A percentile compares a stretch with the other conserved stretches of the same genome.
Evolutionary conservation across 176 grass and related monocot genomes (phyloP).

Genomic region (Neostapfia colusana): DNA sequence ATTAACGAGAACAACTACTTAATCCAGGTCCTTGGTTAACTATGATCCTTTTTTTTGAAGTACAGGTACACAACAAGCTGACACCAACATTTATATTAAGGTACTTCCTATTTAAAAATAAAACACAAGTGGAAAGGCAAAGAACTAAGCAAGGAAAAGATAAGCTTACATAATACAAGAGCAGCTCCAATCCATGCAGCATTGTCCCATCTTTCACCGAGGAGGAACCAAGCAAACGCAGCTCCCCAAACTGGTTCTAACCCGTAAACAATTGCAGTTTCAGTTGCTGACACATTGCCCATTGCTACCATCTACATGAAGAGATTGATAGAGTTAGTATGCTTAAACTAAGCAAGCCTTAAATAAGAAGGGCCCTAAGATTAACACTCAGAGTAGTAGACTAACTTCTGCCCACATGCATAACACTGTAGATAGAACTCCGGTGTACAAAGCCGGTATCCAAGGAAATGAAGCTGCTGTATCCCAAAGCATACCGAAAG

Average conservation of each 20-base stretch:
- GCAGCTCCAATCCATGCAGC: constrained; percentile 79
- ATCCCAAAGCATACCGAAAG: constrained; percentile 63
- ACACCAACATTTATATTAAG: neutral
- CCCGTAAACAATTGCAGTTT: constrained; percentile 75
- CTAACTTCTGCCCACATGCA: constrained; percentile 93
- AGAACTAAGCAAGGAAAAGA: neutral
- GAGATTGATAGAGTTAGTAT: neutral
- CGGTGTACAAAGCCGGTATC: constrained; percentile 89
- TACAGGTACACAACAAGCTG: neutral
- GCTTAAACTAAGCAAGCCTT: constrained; percentile 26
- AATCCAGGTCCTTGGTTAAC: neutral
- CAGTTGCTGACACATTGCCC: constrained; percentile 79
- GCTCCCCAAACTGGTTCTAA: constrained; percentile 91
- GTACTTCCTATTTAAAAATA: neutral
- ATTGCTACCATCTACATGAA: constrained; percentile 74
- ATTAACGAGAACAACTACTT: constrained; percentile 10
- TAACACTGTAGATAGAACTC: constrained; percentile 75
- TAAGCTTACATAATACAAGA: constrained; percentile 78
- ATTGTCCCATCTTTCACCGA: constrained; percentile 91
- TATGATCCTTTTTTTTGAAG: neutral
- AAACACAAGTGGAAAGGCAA: constrained; percentile 1
- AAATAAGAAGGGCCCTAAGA: neutral
- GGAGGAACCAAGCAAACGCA: constrained; percentile 82
- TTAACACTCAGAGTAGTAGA: constrained; percentile 14
- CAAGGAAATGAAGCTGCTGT: constrained; percentile 73